These are phyloP conservation scores for Oryza nivara DNA, from an alignment of 176 grass and related monocot genomes.

Conservation along the genomic window DNA sequence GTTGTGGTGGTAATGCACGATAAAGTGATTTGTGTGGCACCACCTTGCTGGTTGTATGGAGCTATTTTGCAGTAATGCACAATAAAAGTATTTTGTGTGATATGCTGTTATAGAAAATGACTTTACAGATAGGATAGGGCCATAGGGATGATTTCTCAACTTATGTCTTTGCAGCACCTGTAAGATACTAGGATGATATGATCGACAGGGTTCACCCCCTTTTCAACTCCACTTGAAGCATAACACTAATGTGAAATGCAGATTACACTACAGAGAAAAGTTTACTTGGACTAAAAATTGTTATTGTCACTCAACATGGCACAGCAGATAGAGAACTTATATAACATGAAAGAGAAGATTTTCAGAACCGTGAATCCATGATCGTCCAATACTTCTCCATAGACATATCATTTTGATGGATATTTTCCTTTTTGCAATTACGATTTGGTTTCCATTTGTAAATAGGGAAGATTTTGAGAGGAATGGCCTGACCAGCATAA, in stretches of 20 bases:
- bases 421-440: not conserved
- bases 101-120: not conserved
- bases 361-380: not conserved
- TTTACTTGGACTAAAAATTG: not conserved
- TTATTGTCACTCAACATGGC: not conserved
- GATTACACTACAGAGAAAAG: not conserved
- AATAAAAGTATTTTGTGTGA: not conserved
- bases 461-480: constrained; percentile 82
- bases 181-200: not conserved
- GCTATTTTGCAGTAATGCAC: too few species aligned
- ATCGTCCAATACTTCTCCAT: not conserved
- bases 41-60: not conserved
- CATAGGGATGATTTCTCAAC: not conserved
- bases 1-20: not conserved
- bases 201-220: not conserved
- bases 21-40: not conserved
- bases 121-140: not conserved
- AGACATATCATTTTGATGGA: not conserved
- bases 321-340: not conserved
- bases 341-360: not conserved
- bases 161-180: not conserved
- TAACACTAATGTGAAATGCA: not conserved
- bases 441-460: constrained; percentile 7
- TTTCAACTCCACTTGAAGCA: not conserved
- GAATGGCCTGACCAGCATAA: constrained; percentile 73